Base-by-base conservation (phyloP, 1,284 basidiomycete genomes). In the Tremellales sp. region DNA sequence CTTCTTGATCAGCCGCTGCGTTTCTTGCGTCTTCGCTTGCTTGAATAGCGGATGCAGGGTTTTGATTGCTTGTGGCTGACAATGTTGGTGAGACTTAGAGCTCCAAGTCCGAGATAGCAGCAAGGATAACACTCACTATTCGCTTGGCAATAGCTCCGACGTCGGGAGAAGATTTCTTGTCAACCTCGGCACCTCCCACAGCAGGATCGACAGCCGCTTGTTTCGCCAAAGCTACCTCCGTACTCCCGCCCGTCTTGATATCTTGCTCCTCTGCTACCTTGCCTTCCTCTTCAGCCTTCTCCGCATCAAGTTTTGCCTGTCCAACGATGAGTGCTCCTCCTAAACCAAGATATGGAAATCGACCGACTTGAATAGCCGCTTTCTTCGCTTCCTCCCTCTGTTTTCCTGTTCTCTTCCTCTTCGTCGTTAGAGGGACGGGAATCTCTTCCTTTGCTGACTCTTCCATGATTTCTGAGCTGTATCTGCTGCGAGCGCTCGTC, bases 11-110 rank as follows among this genome's bases (percentile, higher is more conserved):
- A 86, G 71, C 63, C 86, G 87, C 70, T 86, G 87, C 0, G 82
- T 79, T 73, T 95, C 92, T 56, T 88, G 88, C 0, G 80, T 76
- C 68, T 83, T 87, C 7, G 84, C 83, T 66, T 85, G 89, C 75
- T 90, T 95, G 40, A 72, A 64, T 9, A 66, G 53, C 8, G 70
- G 66, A 51, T 69, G 64, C 4, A 73, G 57, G 25, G 65, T 63
- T 48, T 72, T 73, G 18, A 73, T 47, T 2, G 61, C 69, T 50
- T 64, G 60, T 3, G 68, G 65, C 71, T 73, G 45, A 8, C 32
- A 19, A 5, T 3, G 25, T 13, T 18, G 16, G 32, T 29, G 22
- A 19, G 29, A 14, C 21, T 24, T 5, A 31, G 14, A 26, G 22
- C 3, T 19, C 8, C 21, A 40, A 14, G 18, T n/a, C n/a, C n/a